phyloP scores from a whole-genome alignment of 2,329 filamentous ascomycete species.

The Trichoderma simmonsii region DNA sequence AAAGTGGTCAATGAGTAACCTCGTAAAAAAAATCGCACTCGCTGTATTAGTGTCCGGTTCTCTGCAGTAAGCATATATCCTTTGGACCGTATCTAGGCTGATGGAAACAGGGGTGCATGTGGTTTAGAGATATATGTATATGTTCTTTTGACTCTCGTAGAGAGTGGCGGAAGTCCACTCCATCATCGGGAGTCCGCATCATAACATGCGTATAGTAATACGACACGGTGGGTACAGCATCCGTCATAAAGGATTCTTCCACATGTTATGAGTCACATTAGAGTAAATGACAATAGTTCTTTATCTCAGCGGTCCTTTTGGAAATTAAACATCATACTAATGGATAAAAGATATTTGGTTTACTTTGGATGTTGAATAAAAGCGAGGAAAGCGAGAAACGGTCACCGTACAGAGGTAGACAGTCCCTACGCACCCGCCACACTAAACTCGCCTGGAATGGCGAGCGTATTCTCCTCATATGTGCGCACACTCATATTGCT shows the following conservation, averaged over 20 bases:
- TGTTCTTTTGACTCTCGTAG: neutral
- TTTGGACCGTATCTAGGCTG: neutral
- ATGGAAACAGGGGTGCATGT: neutral
- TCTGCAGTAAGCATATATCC: neutral
- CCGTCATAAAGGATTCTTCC: neutral
- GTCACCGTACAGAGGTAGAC: neutral
- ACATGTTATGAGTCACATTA: neutral
- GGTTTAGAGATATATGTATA: neutral
- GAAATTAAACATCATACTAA: neutral
- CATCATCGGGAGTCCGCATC: neutral
- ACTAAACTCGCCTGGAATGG: neutral
- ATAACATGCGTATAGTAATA: neutral
- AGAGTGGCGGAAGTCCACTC: neutral
- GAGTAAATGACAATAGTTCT: neutral
- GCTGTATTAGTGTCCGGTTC: neutral
- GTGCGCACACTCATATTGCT: neutral
- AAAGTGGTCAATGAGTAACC: neutral
- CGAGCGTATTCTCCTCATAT: neutral
- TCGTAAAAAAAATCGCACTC: neutral
- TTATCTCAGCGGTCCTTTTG: neutral
- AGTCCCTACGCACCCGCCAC: neutral
- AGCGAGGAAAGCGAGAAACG: no score
- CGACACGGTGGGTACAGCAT: neutral
- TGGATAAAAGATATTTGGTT: neutral
- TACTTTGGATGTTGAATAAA: neutral